Conservation (phyloP, 352 stramenopile species). For the Phytophthora uliginosa region DNA sequence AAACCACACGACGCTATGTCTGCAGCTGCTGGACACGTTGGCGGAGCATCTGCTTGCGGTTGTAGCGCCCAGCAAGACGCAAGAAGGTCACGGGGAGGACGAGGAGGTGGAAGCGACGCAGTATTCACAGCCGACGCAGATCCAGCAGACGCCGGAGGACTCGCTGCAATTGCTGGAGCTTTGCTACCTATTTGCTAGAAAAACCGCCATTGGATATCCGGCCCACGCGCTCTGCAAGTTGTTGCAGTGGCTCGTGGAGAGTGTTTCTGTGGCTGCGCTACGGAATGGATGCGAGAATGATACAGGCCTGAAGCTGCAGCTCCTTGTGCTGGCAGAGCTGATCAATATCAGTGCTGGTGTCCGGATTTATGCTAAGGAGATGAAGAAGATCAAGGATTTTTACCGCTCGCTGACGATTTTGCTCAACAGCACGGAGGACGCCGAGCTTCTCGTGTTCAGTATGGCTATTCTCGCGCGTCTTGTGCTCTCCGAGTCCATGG, state of each 20-base stretch:
- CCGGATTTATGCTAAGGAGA: conserved; percentile 82
- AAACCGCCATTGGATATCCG: conserved; percentile 72
- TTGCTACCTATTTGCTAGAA: conserved; percentile 63
- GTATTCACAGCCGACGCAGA: conserved; percentile 43
- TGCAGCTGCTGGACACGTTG: conserved; percentile 71
- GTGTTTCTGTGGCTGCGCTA: conserved; percentile 54
- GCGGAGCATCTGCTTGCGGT: conserved; percentile 60
- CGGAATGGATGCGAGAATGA: conserved; percentile 55
- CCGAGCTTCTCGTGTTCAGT: conserved; percentile 77
- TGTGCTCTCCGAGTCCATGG: conserved; percentile 79
- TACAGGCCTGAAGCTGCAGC: conserved; percentile 68
- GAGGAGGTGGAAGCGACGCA: conserved; percentile 27
- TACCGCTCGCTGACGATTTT: conserved; percentile 85
- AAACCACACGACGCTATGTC: conserved; percentile 52
- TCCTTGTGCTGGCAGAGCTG: conserved; percentile 75
- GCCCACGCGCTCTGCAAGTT: conserved; percentile 77
- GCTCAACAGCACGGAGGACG: conserved; percentile 83
- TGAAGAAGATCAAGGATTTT: conserved; percentile 83
- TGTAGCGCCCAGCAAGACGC: conserved; percentile 10
- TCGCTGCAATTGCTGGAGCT: conserved; percentile 70
- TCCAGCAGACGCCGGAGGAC: conserved; percentile 32
- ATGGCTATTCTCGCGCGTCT: conserved; percentile 84
- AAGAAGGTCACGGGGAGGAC: neutral
- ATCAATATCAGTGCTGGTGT: conserved; percentile 79
- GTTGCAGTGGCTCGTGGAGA: conserved; percentile 70